Percentiles rank a stretch among this genome's conserved stretches.
These are phyloP conservation scores for Malassezia psittaci DNA, from an alignment of 1,284 basidiomycete genomes.

Conservation along the genomic window DNA sequence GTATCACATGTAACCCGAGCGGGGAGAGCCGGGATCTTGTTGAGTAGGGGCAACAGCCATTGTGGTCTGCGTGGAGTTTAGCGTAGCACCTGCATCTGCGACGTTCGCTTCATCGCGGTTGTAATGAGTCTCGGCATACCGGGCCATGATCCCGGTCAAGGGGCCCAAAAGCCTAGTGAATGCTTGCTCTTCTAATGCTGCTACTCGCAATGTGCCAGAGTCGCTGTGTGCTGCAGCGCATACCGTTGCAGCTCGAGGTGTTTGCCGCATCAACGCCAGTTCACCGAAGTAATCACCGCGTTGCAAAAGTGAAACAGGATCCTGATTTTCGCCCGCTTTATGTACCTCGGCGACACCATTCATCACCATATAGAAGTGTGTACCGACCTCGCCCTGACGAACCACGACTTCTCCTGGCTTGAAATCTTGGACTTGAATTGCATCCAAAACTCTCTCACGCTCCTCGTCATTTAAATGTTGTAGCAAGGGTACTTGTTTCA, in stretches of 20 bases:
- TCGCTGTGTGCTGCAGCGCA: constrained; percentile 57
- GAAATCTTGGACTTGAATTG: constrained; percentile 73
- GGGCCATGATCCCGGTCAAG: constrained; percentile 73
- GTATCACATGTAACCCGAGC: neutral
- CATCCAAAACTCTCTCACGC: constrained; percentile 91
- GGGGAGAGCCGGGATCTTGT: neutral
- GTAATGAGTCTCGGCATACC: constrained; percentile 56
- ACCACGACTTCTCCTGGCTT: constrained; percentile 76
- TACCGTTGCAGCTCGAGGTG: constrained; percentile 84
- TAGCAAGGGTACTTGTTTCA: constrained; percentile 79
- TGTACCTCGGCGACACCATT: constrained; percentile 80
- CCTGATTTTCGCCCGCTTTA: constrained; percentile 52
- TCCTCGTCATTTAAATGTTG: constrained; percentile 74
- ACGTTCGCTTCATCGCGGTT: constrained; percentile 14
- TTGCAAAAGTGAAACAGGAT: constrained; percentile 60
- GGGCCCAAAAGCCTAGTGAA: constrained; percentile 91
- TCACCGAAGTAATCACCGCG: constrained; percentile 98
- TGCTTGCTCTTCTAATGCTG: constrained; percentile 80
- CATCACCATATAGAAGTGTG: constrained; percentile 94
- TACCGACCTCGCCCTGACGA: constrained; percentile 81
- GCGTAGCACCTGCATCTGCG: neutral
- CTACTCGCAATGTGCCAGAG: constrained; percentile 54
- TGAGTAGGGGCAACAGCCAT: neutral
- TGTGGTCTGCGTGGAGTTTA: neutral
- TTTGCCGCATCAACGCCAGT: constrained; percentile 68